Evolutionary conservation across 208 protist genomes (phyloP), one percentile per base, ranked within the genome.

Genomic region (Crithidia fasciculata): DNA sequence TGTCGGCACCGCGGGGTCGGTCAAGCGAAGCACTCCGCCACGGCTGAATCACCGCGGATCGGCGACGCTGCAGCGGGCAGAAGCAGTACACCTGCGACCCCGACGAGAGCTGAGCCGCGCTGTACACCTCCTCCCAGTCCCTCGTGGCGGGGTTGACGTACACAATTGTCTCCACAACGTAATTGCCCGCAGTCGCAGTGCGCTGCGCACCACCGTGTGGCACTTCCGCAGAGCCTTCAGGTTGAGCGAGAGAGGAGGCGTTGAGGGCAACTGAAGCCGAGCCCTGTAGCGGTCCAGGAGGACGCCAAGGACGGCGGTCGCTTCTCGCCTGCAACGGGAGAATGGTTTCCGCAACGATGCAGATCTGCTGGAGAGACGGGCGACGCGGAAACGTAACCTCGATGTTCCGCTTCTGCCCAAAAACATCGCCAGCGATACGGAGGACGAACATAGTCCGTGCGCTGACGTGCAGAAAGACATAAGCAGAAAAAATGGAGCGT

Each of bases 71-170:
- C 41, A 71, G 52, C 16, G 76, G 72, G n/a, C 55, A 72, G 59
- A 91, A 78, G 72, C 78, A 84, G 69, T 81, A 92, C 45, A 93
- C 72, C 74, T 93, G 88, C 9, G 68, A 76, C 37, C 88, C 86
- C 8, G 74, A 84, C 2, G 52, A 70, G 10, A 95, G 72, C 79
- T 95, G 90, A 5, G 72, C 66, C 9, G 82, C 74, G 62, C 87
- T 92, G 74, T 82, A 84, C 9, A 93, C 50, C 18, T 81, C 80
- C 49, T 83, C 78, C 90, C 90, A 95, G 16, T 49, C 12, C 18
- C 63, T 66, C 1, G 64, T 69, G 28, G 65, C 78, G 19, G 88
- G 76, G 63, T 92, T 82, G 40, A 86, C 80, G 9, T 82, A 63
- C 3, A 70, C 59, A 37, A 95, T 10, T 2, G 81, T 45, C 45